These are phyloP conservation scores for Leonotis leonurus DNA, from an alignment of 257 asterid genomes.

Conservation along the genomic window DNA sequence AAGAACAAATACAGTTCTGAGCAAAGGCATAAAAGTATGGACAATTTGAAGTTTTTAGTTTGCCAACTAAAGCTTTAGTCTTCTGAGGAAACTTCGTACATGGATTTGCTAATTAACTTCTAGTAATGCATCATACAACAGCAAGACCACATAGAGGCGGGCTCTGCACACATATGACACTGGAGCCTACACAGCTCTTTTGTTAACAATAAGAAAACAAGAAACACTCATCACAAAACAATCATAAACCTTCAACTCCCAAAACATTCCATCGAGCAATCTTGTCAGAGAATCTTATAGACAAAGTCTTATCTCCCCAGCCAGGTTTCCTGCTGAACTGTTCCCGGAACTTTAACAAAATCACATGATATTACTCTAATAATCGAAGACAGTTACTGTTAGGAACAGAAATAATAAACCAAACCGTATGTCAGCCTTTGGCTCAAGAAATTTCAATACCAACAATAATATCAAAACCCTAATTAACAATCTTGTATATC, in stretches of 20 bases:
- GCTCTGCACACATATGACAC: background rate
- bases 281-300: slow-evolving; percentile 97
- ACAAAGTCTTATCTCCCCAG: slow-evolving; percentile 87
- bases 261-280: slow-evolving; percentile 92
- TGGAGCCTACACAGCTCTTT: background rate
- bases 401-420: no score
- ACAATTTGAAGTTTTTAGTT: no score
- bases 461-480: no score
- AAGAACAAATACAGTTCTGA: no score
- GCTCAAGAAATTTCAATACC: no score
- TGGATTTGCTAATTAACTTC: background rate
- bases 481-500: no score
- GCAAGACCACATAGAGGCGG: background rate
- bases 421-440: no score
- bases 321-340: slow-evolving; percentile 94
- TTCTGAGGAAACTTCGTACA: background rate
- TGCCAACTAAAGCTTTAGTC: no score
- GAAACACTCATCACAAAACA: slow-evolving; percentile 14
- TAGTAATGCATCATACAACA: background rate
- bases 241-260: slow-evolving; percentile 81
- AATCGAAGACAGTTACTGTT: no score
- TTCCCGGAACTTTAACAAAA: slow-evolving; percentile 36
- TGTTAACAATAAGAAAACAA: background rate
- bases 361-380: no score
- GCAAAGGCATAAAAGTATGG: no score